phyloP scores from a whole-genome alignment of 2,329 filamentous ascomycete species.

The Leptographium radiaticola region DNA sequence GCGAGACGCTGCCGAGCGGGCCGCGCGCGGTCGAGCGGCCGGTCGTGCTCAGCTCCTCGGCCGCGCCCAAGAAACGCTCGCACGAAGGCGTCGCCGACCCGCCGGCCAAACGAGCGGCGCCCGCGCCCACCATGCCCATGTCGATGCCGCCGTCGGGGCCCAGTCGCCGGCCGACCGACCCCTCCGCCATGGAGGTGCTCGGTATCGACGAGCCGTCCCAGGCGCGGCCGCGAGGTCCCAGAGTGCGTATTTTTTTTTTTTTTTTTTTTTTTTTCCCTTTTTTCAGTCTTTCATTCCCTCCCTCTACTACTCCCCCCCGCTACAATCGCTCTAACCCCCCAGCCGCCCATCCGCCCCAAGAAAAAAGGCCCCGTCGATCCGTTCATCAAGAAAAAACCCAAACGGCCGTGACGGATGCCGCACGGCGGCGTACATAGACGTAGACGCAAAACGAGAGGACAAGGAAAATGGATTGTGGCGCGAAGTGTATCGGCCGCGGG shows the following conservation, averaged over 20 bases:
- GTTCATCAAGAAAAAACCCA: conserved; percentile 23
- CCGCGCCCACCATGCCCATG: conserved; percentile 11
- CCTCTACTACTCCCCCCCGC: neutral
- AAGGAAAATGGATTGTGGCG: neutral
- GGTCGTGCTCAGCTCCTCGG: conserved; percentile 24
- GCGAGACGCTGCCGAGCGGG: conserved; percentile 14
- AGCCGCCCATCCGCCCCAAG: conserved; percentile 12
- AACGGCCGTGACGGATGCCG: conserved; percentile 1
- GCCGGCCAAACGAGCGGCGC: conserved; percentile 22
- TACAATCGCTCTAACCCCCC: neutral
- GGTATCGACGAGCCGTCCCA: conserved; percentile 24
- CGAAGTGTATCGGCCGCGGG: neutral
- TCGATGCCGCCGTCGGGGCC: too few species aligned
- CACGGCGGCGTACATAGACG: neutral
- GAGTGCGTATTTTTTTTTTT: neutral
- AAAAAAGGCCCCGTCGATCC: conserved; percentile 30
- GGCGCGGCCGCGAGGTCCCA: conserved; percentile 2
- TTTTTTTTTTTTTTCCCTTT: neutral
- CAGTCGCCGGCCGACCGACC: conserved; percentile 23
- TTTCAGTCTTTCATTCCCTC: too few species aligned
- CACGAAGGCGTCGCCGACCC: conserved; percentile 23
- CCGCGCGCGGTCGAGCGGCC: conserved; percentile 16
- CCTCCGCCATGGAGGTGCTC: conserved; percentile 38
- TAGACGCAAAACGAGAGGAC: too few species aligned
- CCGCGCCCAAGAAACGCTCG: conserved; percentile 26